A percentile compares a stretch with the other conserved stretches of the same genome.
Conservation (phyloP, 176 grass and related monocot genomes). For the Oropetium thomaeum region DNA sequence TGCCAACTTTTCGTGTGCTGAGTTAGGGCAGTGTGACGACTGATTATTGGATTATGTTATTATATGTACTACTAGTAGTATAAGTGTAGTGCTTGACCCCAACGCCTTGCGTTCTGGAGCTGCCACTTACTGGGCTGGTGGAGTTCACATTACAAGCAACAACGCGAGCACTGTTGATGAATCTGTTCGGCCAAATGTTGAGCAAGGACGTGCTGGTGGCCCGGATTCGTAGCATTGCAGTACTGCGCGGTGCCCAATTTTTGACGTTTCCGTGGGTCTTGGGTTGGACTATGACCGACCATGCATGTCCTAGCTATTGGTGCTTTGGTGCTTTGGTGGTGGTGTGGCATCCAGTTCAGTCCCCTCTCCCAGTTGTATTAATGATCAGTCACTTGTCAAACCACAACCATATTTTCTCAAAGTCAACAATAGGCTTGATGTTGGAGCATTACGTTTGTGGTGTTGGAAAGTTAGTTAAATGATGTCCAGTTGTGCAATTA, state of each 20-base stretch:
- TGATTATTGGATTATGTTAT: no score
- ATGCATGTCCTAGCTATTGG: no score
- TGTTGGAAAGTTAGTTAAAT: background rate
- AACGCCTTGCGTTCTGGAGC: slow-evolving; percentile 8
- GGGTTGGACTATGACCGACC: slow-evolving; percentile 5
- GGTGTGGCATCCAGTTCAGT: slow-evolving; percentile 42
- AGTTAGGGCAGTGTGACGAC: slow-evolving; percentile 4
- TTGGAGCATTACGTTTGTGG: background rate
- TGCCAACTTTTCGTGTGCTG: slow-evolving; percentile 40
- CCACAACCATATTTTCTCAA: background rate
- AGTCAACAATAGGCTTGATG: slow-evolving; percentile 7
- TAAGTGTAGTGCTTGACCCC: background rate
- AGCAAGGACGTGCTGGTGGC: slow-evolving; percentile 6
- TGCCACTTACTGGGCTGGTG: slow-evolving; percentile 11
- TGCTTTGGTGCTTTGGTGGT: slow-evolving; percentile 16
- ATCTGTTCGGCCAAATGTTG: background rate
- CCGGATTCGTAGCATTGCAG: slow-evolving; percentile 5
- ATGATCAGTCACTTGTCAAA: background rate
- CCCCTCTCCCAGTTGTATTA: background rate
- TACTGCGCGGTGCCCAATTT: slow-evolving; percentile 39
- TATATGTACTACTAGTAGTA: no score
- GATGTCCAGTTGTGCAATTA: background rate
- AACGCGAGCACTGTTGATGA: background rate
- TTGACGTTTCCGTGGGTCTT: slow-evolving; percentile 28
- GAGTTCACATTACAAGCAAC: slow-evolving; percentile 44